Evolutionary conservation across 2,329 filamentous ascomycete species (phyloP).

Genomic region (Aspergillus tamarii): DNA sequence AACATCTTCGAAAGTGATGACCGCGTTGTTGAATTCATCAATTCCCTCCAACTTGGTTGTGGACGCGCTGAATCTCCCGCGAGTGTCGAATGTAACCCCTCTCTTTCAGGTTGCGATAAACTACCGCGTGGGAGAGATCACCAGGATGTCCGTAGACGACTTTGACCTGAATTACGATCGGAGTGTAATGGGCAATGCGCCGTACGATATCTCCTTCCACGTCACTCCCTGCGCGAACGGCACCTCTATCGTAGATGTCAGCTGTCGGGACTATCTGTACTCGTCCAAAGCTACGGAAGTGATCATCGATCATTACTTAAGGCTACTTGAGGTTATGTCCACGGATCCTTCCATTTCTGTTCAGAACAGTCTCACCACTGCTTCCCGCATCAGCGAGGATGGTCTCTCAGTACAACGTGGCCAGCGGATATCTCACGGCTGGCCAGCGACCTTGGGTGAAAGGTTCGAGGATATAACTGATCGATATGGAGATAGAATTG

Average conservation of each 20-base stretch:
- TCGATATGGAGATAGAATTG: not conserved
- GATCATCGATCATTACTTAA: not conserved
- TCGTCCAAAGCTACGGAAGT: not conserved
- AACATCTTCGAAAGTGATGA: not conserved
- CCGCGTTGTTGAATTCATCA: slow-evolving; percentile 5
- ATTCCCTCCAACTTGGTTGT: slow-evolving; percentile 10
- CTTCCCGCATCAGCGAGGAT: not conserved
- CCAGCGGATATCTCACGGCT: not conserved
- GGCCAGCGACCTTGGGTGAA: not conserved
- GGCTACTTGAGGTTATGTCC: not conserved
- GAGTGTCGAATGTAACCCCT: not conserved
- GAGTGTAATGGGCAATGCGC: slow-evolving; percentile 3
- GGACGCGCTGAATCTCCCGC: not conserved
- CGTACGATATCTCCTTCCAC: slow-evolving; percentile 9
- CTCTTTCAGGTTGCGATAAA: slow-evolving; percentile 15
- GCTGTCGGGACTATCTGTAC: slow-evolving; percentile 9
- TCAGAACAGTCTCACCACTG: not conserved
- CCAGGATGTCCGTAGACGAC: slow-evolving; percentile 5
- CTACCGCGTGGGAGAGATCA: slow-evolving; percentile 12
- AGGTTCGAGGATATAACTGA: not conserved
- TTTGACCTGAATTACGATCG: not conserved
- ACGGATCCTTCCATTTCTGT: not conserved
- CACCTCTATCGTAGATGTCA: not conserved
- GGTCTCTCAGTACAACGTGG: slow-evolving; percentile 1
- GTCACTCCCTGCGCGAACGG: not conserved